These are phyloP conservation scores for Pestalotiopsis sp. DNA, from an alignment of 2,329 filamentous ascomycete species.

Conservation along the genomic window DNA sequence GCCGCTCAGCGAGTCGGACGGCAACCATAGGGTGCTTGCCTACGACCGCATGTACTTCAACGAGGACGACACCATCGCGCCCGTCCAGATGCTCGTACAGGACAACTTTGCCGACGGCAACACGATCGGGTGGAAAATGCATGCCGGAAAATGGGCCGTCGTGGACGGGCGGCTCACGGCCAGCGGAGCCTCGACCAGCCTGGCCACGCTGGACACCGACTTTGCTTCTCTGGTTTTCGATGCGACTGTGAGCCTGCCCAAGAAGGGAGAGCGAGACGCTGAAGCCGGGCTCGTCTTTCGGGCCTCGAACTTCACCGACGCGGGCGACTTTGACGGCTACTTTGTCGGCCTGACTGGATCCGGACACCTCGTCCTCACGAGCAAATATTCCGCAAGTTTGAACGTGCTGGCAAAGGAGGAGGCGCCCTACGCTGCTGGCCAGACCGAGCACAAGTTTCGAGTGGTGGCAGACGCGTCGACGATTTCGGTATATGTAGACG, in stretches of 20 bases:
- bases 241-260: slow-evolving; percentile 19
- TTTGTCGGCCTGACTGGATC: not conserved
- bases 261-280: not conserved
- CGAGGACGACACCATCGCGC: slow-evolving; percentile 40
- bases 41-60: slow-evolving; percentile 51
- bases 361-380: not conserved
- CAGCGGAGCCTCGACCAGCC: slow-evolving; percentile 17
- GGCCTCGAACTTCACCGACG: not conserved
- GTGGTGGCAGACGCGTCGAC: not conserved
- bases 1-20: slow-evolving; percentile 41
- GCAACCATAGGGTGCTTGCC: slow-evolving; percentile 45
- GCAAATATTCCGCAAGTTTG: not conserved
- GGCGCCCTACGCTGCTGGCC: not conserved
- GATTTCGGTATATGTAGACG: not conserved
- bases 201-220: slow-evolving; percentile 36
- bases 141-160: slow-evolving; percentile 26
- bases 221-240: slow-evolving; percentile 33
- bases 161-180: slow-evolving; percentile 25
- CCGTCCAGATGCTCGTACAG: slow-evolving; percentile 43
- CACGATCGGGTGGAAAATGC: slow-evolving; percentile 36
- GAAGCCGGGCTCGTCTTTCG: slow-evolving; percentile 7
- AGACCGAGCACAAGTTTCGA: not conserved
- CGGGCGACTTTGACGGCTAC: not conserved
- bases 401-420: not conserved
- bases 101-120: slow-evolving; percentile 42